A percentile compares a stretch with the other conserved stretches of the same genome.
Conservation (phyloP, 768 basidiomycete genomes). For the Butyriboletus loyo region DNA sequence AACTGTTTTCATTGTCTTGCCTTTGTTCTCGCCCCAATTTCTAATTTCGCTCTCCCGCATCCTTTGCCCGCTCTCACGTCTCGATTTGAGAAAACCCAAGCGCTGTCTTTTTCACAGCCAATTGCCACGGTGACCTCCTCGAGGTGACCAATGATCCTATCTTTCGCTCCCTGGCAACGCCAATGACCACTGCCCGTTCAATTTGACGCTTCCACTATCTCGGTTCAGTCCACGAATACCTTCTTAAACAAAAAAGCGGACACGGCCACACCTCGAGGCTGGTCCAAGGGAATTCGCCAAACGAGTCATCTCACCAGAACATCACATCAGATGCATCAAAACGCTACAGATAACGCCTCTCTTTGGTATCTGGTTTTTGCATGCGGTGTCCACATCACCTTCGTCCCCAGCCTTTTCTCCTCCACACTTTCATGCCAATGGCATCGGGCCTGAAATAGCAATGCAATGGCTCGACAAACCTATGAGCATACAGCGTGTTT, state of each 20-base stretch:
- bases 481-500: background rate
- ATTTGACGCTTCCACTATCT: background rate
- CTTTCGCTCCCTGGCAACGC: background rate
- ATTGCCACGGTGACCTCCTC: constrained; percentile 1
- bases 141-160: background rate
- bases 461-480: background rate
- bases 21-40: too few species aligned
- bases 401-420: background rate
- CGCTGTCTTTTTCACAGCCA: background rate
- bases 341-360: background rate
- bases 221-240: constrained; percentile 6
- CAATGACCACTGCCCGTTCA: background rate
- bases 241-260: background rate
- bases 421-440: background rate
- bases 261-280: constrained; percentile 7
- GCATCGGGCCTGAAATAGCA: background rate
- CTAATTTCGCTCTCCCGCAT: background rate
- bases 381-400: background rate
- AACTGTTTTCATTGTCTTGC: background rate
- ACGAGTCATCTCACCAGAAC: background rate
- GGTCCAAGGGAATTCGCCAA: background rate
- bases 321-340: background rate
- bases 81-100: too few species aligned
- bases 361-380: background rate
- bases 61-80: background rate